Evolutionary conservation across 805 yeast species (phyloP), one percentile per base, ranked within the genome.

Genomic region (Suhomyces emberorum): DNA sequence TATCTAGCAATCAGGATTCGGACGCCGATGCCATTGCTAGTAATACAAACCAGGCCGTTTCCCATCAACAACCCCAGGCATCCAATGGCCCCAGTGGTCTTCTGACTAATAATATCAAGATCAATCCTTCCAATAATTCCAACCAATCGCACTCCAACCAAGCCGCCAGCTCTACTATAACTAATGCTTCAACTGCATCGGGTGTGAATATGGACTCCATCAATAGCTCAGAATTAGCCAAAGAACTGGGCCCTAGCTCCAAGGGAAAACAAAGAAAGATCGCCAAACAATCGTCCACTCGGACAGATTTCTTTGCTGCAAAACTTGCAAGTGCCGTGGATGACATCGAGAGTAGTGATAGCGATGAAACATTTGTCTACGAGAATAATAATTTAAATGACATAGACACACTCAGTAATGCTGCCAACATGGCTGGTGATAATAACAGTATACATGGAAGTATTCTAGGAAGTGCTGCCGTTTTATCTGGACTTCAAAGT

Each of bases 321-420:
- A 85, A 83, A 49, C 70, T 93, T 42, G 98, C 96, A 7, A 82
- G 88, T 38, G 98, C 98, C 1, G 95, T 91, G 3, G 95, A 84
- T 44, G 96, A 88, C 49, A 89, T 79, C 29, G 87, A 84, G 42
- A 79, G 84, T 27, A 81, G 89, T 22, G 97, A 89, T 56, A 79
- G 88, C 17, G 96, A 89, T 48, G 98, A 93, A 57, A 88, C 95
- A 1, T 91, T 93, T 70, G 96, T 91, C n/a, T 91, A 91, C 57
- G 97, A 89, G 51, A 77, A 68, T 32, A 61, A 54, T 32, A 47
- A 47, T 29, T 44, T 48, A 19, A 57, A 55, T 41, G 61, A 56
- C 29, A 51, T 38, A 23, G 62, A 55, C 22, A 42, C 29, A 19
- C 16, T 30, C 21, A 35, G 38, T 25, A 34, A 24, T 21, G 39